Evolutionary conservation across 805 yeast genomes (phyloP).

Genomic region (Jamesozyma jinghongensis): DNA sequence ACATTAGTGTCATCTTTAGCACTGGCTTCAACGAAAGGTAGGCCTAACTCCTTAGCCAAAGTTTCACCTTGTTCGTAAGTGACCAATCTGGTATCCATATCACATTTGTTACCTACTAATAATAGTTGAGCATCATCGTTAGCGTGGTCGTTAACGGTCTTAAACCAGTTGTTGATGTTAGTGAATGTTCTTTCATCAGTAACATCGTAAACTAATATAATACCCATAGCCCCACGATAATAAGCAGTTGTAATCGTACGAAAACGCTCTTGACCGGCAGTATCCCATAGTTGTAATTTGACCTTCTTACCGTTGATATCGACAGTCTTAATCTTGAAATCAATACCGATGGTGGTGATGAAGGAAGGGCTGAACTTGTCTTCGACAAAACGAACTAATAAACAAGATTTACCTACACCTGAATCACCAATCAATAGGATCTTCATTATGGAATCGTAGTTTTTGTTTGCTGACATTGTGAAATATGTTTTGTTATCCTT

Average conservation of each 20-base stretch:
- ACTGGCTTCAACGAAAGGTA: conserved; percentile 92
- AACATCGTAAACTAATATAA: conserved; percentile 74
- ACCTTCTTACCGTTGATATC: conserved; percentile 88
- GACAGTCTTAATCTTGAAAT: conserved; percentile 92
- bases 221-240: conserved; percentile 86
- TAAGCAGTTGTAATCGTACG: conserved; percentile 91
- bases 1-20: conserved; percentile 92
- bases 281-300: conserved; percentile 94
- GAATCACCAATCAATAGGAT: conserved; percentile 90
- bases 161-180: conserved; percentile 89
- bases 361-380: conserved; percentile 95
- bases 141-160: conserved; percentile 93
- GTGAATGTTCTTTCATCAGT: conserved; percentile 87
- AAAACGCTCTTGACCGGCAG: conserved; percentile 96
- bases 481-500: too few relatives aligned
- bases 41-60: conserved; percentile 74
- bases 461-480: conserved; percentile 27
- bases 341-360: conserved; percentile 96
- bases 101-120: conserved; percentile 93
- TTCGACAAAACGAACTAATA: conserved; percentile 84
- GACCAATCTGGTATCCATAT: conserved; percentile 80
- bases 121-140: conserved; percentile 91
- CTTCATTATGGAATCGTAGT: conserved; percentile 83
- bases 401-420: conserved; percentile 83
- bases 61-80: conserved; percentile 84